Evolutionary conservation across 2,329 filamentous ascomycete species (phyloP), one percentile per base, ranked within the genome.

Genomic region (Decorospora gaudefroyi): DNA sequence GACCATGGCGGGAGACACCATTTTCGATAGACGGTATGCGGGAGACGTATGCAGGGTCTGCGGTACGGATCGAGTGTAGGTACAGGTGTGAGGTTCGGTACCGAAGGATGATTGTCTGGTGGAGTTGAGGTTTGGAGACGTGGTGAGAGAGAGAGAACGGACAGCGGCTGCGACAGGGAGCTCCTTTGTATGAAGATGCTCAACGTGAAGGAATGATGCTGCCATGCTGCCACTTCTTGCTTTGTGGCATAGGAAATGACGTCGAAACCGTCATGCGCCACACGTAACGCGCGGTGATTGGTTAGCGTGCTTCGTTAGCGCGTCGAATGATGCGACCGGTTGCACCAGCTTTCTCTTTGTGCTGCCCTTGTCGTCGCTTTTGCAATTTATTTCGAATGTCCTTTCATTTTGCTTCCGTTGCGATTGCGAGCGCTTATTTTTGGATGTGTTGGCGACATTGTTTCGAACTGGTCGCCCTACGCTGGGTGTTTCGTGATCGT

Each of bases 1-100:
- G 33, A 83, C 75, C 57, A 83, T 46, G 21, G 53, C 55, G 16
- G 59, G 57, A 48, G 57, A 48, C 17, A 61, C 51, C 59, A 62
- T 62, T 19, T 51, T 57, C 34, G 15, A n/a, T 11, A 3, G 19
- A 17, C 23, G 10, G 15, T 39, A 35, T 21, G 34, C 26, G 12
- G 36, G 31, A n/a, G 33, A 33, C 22, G 33, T 38, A 17, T 12
- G 40, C 16, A 39, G 31, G 19, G 32, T 38, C 3, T 29, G 28
- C 17, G 33, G 42, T 35, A 46, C 28, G 37, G 42, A 13, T 31
- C 23, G 23, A 23, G 31, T 33, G 38, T 41, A 23, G 42, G 21
- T 36, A 42, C 35, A 28, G 27, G 25, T 17, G 11, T 36, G 15
- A 23, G 21, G 10, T 29, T 38, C 35, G 26, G 23, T 38, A 22